Conservation (phyloP, 345 rosid genomes). For the Heritiera littoralis region DNA sequence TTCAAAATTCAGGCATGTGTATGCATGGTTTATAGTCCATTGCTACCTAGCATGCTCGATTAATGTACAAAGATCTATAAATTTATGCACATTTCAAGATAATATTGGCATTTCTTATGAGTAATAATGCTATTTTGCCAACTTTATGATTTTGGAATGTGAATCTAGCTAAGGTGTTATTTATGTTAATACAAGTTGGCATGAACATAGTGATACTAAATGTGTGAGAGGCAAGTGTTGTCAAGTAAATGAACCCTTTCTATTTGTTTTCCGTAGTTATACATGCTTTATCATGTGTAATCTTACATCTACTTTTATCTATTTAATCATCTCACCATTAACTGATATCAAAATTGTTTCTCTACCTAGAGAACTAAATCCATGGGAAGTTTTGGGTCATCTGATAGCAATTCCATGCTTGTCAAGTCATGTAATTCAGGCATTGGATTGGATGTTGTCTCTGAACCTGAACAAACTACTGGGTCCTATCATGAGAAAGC, state of each 20-base stretch:
- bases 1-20: not conserved
- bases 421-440: constrained; percentile 60
- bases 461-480: constrained; percentile 49
- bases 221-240: not conserved
- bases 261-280: constrained; percentile 14
- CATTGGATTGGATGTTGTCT: constrained; percentile 45
- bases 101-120: not conserved
- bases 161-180: not conserved
- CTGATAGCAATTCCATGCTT: constrained; percentile 62
- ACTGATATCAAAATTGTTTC: constrained; percentile 31
- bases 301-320: not conserved
- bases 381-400: constrained; percentile 66
- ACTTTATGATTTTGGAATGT: not conserved
- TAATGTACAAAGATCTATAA: not conserved
- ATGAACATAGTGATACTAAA: not conserved
- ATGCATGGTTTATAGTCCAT: not conserved
- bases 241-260: constrained; percentile 8
- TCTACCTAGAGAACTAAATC: constrained; percentile 70
- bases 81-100: not conserved
- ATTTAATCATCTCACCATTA: constrained; percentile 16
- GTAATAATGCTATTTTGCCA: not conserved
- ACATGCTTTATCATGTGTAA: constrained; percentile 8
- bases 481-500: constrained; percentile 38
- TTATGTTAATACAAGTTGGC: not conserved
- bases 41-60: not conserved